Conservation (phyloP, 306 rosid genomes). For the Cicer cuneatum region DNA sequence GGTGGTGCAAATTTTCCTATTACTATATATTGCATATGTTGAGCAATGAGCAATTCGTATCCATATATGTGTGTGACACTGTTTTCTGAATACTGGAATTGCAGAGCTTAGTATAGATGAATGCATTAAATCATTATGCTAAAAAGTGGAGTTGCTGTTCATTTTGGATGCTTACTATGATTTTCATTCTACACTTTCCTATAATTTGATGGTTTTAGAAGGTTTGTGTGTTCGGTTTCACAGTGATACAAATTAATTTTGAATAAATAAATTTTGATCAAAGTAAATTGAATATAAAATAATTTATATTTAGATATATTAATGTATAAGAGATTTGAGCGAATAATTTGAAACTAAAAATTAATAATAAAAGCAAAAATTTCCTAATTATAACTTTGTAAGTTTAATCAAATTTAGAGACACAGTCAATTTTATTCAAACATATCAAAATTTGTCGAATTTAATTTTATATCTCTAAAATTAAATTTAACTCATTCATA, state of each 20-base stretch:
- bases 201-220: conserved; percentile 9
- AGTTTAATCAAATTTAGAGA: too few relatives aligned
- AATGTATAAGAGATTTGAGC: accelerated
- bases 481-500: too few relatives aligned
- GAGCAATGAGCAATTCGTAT: conserved; percentile 15
- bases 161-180: conserved; percentile 63
- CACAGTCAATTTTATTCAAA: too few relatives aligned
- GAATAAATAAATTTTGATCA: too few relatives aligned
- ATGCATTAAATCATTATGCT: conserved; percentile 48
- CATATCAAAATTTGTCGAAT: too few relatives aligned
- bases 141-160: conserved; percentile 70
- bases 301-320: too few relatives aligned
- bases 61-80: conserved; percentile 41
- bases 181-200: conserved; percentile 18
- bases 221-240: not conserved
- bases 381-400: too few relatives aligned
- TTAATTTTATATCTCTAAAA: too few relatives aligned
- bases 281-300: too few relatives aligned
- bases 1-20: conserved; percentile 36
- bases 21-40: conserved; percentile 32
- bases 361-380: too few relatives aligned
- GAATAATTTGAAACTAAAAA: too few relatives aligned
- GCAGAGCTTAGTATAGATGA: conserved; percentile 23
- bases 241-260: too few relatives aligned
- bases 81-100: conserved; percentile 37